A percentile compares a stretch with the other conserved stretches of the same genome.
Conservation (phyloP, 345 rosid species). For the Kernera saxatilis region DNA sequence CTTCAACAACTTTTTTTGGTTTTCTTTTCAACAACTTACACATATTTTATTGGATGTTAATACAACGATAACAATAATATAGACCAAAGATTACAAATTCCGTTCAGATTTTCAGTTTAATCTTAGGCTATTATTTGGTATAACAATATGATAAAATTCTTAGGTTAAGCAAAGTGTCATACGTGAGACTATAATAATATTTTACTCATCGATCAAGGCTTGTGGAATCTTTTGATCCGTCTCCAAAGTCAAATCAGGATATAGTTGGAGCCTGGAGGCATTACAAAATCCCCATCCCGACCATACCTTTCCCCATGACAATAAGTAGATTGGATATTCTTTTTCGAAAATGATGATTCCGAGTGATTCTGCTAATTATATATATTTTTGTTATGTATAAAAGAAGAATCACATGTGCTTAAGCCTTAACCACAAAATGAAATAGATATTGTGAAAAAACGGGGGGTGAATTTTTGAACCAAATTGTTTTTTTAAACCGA, state of each 20-base stretch:
- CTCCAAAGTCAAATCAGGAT: conserved; percentile 11
- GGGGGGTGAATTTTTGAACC: background rate
- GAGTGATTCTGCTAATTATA: background rate
- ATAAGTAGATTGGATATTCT: conserved; percentile 8
- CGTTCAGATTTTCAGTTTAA: background rate
- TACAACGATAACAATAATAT: background rate
- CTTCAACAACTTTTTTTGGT: no score
- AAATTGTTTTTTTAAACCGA: no score
- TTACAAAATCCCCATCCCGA: background rate
- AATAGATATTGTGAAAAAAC: background rate
- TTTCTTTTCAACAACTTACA: background rate
- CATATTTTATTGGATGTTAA: background rate
- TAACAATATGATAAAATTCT: background rate
- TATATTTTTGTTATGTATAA: background rate
- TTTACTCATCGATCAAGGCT: conserved; percentile 9
- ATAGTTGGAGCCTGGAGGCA: conserved; percentile 1
- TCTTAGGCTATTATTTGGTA: background rate
- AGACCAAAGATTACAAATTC: no score
- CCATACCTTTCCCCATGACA: background rate
- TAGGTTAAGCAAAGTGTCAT: background rate
- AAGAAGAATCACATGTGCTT: background rate
- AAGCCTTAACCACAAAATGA: background rate
- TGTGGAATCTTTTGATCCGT: conserved; percentile 6
- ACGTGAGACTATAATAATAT: background rate
- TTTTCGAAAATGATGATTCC: background rate